A percentile compares a stretch with the other conserved stretches of the same genome.
Conservation (phyloP, 2,329 filamentous ascomycete genomes). For the Akanthomyces muscarius region DNA sequence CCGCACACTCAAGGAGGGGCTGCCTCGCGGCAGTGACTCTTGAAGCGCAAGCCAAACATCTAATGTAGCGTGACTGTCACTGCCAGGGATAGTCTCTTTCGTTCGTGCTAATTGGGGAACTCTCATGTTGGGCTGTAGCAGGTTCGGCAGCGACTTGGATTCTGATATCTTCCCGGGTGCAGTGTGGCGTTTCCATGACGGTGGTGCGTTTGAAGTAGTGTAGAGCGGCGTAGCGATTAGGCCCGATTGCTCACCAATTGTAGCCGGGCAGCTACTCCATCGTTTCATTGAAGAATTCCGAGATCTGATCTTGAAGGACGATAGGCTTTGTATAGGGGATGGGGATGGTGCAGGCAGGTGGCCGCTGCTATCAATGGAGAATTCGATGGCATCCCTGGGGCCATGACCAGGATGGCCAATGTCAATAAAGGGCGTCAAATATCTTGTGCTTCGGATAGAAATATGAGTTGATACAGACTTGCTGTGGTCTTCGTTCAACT, state of each 20-base stretch:
- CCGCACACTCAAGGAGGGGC: constrained; percentile 18
- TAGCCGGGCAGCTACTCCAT: constrained; percentile 13
- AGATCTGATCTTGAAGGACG: constrained; percentile 3
- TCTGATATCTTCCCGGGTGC: background rate
- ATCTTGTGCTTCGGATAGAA: constrained; percentile 25
- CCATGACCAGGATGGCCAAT: constrained; percentile 33
- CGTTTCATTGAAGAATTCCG: constrained; percentile 16
- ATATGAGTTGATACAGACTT: constrained; percentile 31
- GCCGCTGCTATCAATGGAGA: constrained; percentile 28
- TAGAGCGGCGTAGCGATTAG: background rate
- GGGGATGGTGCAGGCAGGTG: background rate
- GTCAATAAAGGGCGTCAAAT: constrained; percentile 27
- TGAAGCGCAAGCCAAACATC: constrained; percentile 37
- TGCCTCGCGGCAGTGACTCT: constrained; percentile 27
- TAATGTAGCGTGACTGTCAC: constrained; percentile 33
- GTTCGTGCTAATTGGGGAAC: constrained; percentile 2
- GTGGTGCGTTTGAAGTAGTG: background rate
- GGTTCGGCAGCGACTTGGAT: constrained; percentile 7
- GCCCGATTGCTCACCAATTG: background rate
- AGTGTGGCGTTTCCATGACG: constrained; percentile 18
- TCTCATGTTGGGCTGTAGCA: constrained; percentile 3
- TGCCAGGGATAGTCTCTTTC: constrained; percentile 5
- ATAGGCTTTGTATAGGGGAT: constrained; percentile 20
- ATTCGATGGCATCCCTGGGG: constrained; percentile 48
- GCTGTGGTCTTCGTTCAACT: constrained; percentile 46